phyloP scores from a whole-genome alignment of 164 flowering plant species.

The Nymphaea colorata region DNA sequence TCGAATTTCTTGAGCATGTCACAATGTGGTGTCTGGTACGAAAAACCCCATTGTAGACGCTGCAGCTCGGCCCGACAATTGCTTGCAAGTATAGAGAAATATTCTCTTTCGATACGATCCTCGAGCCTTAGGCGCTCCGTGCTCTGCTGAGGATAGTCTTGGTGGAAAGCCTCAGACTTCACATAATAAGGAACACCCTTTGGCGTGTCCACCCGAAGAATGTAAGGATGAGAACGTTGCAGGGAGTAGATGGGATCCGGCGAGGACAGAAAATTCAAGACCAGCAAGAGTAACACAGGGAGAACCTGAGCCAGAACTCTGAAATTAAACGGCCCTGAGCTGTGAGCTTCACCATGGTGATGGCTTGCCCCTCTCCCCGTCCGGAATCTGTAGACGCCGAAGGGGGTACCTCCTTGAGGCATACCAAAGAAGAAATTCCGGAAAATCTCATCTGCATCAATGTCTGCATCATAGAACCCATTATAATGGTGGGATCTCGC shows the following conservation, averaged over 20 bases:
- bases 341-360: slow-evolving; percentile 21
- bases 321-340: slow-evolving; percentile 30
- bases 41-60: slow-evolving; percentile 63
- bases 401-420: slow-evolving; percentile 50
- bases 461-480: slow-evolving; percentile 60
- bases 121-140: slow-evolving; percentile 35
- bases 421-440: slow-evolving; percentile 76
- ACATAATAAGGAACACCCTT: slow-evolving; percentile 67
- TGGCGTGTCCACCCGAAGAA: slow-evolving; percentile 28
- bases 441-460: slow-evolving; percentile 85
- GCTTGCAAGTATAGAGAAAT: slow-evolving; percentile 32
- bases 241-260: slow-evolving; percentile 57
- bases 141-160: slow-evolving; percentile 48
- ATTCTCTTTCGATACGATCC: slow-evolving; percentile 46
- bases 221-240: slow-evolving; percentile 34
- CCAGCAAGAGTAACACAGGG: slow-evolving; percentile 54
- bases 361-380: slow-evolving; percentile 34
- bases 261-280: slow-evolving; percentile 59
- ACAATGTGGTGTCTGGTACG: slow-evolving; percentile 57
- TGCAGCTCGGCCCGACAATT: slow-evolving; percentile 71
- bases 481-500: slow-evolving; percentile 37
- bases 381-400: slow-evolving; percentile 51
- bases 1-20: slow-evolving; percentile 51
- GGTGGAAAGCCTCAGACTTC: slow-evolving; percentile 48
- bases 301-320: slow-evolving; percentile 52